Conservation (phyloP, 1,139 yeast species). For the Candida frijolesensis region DNA sequence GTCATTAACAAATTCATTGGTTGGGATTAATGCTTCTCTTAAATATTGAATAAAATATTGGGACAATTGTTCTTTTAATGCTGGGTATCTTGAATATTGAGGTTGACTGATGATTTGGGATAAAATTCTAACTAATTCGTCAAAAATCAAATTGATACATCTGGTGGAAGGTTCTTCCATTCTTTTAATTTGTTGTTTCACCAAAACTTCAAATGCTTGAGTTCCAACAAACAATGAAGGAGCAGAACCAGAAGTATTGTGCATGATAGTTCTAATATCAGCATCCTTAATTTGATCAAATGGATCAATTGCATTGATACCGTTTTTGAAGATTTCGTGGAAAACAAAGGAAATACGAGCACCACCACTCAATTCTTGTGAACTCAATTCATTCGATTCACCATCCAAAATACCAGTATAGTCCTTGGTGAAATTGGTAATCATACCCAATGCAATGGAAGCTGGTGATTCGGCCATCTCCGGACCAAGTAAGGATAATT, state of each 20-base stretch:
- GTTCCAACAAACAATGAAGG: conserved; percentile 98
- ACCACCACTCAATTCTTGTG: conserved; percentile 90
- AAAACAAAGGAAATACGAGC: conserved; percentile 97
- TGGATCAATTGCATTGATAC: conserved; percentile 91
- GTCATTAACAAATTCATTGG: conserved; percentile 82
- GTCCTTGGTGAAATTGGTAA: conserved; percentile 91
- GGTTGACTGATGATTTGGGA: conserved; percentile 83
- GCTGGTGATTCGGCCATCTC: conserved; percentile 86
- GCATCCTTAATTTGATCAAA: conserved; percentile 96
- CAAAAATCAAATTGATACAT: conserved; percentile 88
- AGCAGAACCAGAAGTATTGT: conserved; percentile 94
- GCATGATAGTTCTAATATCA: conserved; percentile 96
- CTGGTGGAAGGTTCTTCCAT: conserved; percentile 93
- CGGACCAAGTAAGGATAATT: conserved; percentile 77
- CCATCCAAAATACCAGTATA: conserved; percentile 92
- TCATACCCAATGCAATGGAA: conserved; percentile 85
- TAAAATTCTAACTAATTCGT: conserved; percentile 88
- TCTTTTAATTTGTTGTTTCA: conserved; percentile 90
- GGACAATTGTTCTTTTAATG: conserved; percentile 81
- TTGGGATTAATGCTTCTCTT: conserved; percentile 79
- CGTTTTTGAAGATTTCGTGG: conserved; percentile 94
- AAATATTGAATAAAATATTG: conserved; percentile 78
- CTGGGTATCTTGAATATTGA: conserved; percentile 86
- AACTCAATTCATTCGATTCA: conserved; percentile 84
- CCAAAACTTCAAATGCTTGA: conserved; percentile 94